phyloP scores from a whole-genome alignment of 768 basidiomycete genomes.

The Mycena floridula region DNA sequence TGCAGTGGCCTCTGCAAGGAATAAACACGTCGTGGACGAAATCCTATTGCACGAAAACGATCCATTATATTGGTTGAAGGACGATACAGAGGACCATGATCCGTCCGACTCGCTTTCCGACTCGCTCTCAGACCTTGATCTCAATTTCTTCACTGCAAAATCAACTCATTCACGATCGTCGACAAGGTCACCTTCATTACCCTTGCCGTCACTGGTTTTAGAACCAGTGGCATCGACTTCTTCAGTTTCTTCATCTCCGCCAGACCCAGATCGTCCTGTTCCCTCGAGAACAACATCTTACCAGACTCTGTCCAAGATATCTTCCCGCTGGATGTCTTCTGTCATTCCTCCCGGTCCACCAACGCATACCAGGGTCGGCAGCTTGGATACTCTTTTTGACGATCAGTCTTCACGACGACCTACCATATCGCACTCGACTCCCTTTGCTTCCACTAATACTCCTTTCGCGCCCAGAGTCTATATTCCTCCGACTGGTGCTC shows the following conservation, averaged over 20 bases:
- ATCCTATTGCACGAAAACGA: constrained; percentile 63
- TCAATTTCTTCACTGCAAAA: not conserved
- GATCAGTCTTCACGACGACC: not conserved
- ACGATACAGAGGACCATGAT: not conserved
- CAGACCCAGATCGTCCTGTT: constrained; percentile 1
- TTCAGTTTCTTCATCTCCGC: not conserved
- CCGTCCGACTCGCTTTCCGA: not conserved
- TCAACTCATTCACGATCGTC: constrained; percentile 3
- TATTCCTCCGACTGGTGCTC: constrained; percentile 55
- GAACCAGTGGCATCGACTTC: constrained; percentile 3
- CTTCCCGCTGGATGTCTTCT: constrained; percentile 46
- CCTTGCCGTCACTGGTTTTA: constrained; percentile 12
- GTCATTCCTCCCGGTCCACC: too few species aligned
- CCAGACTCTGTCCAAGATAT: constrained; percentile 37
- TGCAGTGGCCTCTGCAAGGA: constrained; percentile 44
- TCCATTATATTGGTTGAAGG: constrained; percentile 52
- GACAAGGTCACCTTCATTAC: too few species aligned
- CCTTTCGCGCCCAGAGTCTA: constrained; percentile 39
- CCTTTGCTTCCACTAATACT: constrained; percentile 15
- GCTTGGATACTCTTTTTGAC: not conserved
- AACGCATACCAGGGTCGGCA: not conserved
- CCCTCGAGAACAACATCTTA: constrained; percentile 22
- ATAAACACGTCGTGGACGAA: constrained; percentile 55
- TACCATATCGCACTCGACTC: constrained; percentile 7
- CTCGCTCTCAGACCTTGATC: not conserved